Conservation (phyloP, 2,329 filamentous ascomycete genomes). For the Penicillium sp. region DNA sequence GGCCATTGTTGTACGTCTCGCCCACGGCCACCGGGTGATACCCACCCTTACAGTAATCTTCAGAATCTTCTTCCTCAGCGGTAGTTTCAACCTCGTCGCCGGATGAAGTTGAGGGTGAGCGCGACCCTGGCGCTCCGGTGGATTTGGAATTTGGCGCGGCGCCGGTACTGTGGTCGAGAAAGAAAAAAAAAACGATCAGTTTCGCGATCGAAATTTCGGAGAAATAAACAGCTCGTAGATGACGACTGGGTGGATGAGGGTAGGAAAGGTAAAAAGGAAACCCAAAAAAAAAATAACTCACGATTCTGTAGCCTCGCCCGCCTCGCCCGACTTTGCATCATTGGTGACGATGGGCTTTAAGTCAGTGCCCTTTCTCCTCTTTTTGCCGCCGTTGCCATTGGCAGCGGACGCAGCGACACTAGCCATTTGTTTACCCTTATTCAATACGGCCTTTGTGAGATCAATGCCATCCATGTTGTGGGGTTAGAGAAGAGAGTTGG, state of each 20-base stretch:
- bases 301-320: conserved; percentile 51
- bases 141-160: conserved; percentile 22
- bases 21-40: conserved; percentile 95
- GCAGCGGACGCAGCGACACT: conserved; percentile 49
- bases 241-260: not conserved
- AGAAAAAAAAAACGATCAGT: not conserved
- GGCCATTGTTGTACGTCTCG: conserved; percentile 96
- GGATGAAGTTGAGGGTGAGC: conserved; percentile 76
- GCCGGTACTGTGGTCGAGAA: conserved; percentile 11
- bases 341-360: conserved; percentile 70
- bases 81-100: conserved; percentile 89
- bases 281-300: conserved; percentile 32
- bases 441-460: conserved; percentile 66
- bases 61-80: conserved; percentile 96
- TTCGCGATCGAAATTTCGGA: not conserved
- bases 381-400: conserved; percentile 64
- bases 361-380: conserved; percentile 66
- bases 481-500: conserved; percentile 14
- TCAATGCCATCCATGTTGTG: conserved; percentile 65
- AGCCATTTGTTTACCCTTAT: conserved; percentile 68
- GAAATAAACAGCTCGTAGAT: not conserved
- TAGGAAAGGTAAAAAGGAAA: conserved; percentile 8
- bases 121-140: conserved; percentile 61
- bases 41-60: conserved; percentile 98
- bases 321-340: conserved; percentile 53